Conservation (phyloP, 768 basidiomycete genomes). For the Fibroporia radiculosa region DNA sequence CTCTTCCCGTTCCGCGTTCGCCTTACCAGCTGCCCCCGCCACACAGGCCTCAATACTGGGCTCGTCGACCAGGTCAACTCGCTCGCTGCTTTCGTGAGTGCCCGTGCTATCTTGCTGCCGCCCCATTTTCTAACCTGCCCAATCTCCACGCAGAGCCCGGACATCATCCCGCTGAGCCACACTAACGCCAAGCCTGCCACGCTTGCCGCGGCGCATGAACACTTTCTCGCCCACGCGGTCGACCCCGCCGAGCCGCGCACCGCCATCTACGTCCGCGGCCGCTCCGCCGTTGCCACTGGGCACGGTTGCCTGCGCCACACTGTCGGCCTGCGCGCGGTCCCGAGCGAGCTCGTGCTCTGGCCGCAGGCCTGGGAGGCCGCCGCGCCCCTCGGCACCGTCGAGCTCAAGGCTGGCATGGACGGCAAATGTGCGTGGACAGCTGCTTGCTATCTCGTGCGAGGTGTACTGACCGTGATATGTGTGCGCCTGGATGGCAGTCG, state of each 20-base stretch:
- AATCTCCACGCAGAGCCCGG: neutral
- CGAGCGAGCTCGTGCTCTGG: too few relatives aligned
- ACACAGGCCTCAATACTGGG: neutral
- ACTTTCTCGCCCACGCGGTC: neutral
- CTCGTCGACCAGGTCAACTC: neutral
- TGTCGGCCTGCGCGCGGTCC: neutral
- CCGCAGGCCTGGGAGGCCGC: neutral
- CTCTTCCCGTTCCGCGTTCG: neutral
- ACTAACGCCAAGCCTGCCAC: neutral
- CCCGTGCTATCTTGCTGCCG: too few relatives aligned
- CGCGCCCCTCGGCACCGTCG: neutral
- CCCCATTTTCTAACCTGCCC: neutral
- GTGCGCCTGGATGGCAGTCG: neutral
- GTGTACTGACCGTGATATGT: too few relatives aligned
- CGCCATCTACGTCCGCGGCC: neutral
- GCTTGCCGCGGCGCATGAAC: neutral
- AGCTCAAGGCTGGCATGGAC: neutral
- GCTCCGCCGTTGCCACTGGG: neutral
- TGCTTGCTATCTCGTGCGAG: too few relatives aligned
- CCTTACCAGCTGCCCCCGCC: neutral
- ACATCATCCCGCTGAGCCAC: neutral
- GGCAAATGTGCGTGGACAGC: neutral
- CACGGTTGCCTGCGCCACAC: neutral
- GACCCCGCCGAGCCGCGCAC: neutral
- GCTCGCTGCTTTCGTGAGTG: neutral